Base-by-base conservation (phyloP, 1,139 yeast species). In the Pichia norvegensis region DNA sequence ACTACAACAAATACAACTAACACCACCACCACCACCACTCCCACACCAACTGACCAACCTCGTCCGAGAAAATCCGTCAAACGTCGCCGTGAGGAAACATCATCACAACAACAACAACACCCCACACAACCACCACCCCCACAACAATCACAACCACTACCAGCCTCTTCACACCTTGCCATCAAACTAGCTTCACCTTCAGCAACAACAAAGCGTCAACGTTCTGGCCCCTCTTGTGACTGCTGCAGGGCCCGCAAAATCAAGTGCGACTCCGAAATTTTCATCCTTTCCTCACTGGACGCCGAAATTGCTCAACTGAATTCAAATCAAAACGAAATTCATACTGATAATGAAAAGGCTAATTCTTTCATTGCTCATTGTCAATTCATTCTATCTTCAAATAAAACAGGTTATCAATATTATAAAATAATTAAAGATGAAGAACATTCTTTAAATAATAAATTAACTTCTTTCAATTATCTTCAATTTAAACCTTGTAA, bases 221-320 rank as follows among this genome's bases (percentile, higher is more conserved):
- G 92, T 50, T 68, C 77, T 21, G 90, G 92, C 0, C 90, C 90
- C 10, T 78, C 85, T 42, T 83, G 92, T 63, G 90, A 83, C 60
- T 67, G 76, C 38, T 83, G 92, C 61, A 69, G 88, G 44, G 61
- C 74, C n/a, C 72, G 86, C 50, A 83, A 83, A 62, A 84, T 81
- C 49, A 83, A 81, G 62, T 83, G 92, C 64, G 80, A 82, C 58
- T 86, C 90, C 2, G 80, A 74, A 53, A 78, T 81, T 14, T 55
- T 58, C 33, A 55, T 61, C 11, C 47, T 62, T 16, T 54, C 63
- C 1, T 49, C 63, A 54, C 46, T 64, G 4, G 54, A 56, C 13
- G 31, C 45, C 8, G 53, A 54, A 10, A 45, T 45, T 14, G 20
- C 35, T n/a, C 13, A 16, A 9, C 33, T 46, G 5, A 36, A 42